Evolutionary conservation across 306 rosid species (phyloP).

Genomic region (Senna siamea): DNA sequence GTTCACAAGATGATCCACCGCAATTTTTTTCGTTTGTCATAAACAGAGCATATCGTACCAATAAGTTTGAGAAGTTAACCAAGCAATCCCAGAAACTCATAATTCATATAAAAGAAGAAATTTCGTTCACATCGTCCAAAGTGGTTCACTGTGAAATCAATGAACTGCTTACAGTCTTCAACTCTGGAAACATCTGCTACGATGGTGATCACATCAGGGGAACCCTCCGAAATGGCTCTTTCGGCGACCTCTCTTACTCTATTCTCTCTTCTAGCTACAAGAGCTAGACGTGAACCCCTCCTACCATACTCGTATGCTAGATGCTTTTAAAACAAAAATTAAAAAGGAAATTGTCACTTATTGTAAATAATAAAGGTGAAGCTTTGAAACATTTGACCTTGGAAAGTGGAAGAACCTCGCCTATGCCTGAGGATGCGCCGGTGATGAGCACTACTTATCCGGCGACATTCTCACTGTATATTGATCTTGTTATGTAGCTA

Average conservation of each 20-base stretch:
- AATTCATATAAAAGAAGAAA: not conserved
- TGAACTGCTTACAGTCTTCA: conserved; percentile 46
- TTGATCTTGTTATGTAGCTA: conserved; percentile 17
- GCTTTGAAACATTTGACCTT: not conserved
- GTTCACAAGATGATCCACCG: conserved; percentile 75
- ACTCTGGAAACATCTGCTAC: conserved; percentile 51
- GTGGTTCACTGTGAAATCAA: conserved; percentile 47
- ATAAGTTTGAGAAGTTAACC: not conserved
- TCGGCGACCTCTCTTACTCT: conserved; percentile 44
- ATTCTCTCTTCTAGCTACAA: conserved; percentile 55
- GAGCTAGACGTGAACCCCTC: conserved; percentile 58
- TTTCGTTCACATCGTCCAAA: conserved; percentile 48
- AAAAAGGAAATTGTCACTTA: not conserved
- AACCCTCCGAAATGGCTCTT: conserved; percentile 41
- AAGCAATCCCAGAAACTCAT: not conserved
- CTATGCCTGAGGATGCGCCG: conserved; percentile 64
- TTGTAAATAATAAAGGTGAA: not conserved
- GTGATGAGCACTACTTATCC: conserved; percentile 68
- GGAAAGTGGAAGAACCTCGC: conserved; percentile 52
- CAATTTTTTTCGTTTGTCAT: not conserved
- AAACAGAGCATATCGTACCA: too few relatives aligned
- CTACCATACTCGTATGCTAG: conserved; percentile 53
- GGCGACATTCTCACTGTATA: conserved; percentile 46
- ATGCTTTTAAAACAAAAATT: conserved; percentile 36
- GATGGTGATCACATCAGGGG: conserved; percentile 49